Percentiles rank a stretch among this genome's conserved stretches.
phyloP scores from a whole-genome alignment of 805 yeast species.

The Candida suzukii region DNA sequence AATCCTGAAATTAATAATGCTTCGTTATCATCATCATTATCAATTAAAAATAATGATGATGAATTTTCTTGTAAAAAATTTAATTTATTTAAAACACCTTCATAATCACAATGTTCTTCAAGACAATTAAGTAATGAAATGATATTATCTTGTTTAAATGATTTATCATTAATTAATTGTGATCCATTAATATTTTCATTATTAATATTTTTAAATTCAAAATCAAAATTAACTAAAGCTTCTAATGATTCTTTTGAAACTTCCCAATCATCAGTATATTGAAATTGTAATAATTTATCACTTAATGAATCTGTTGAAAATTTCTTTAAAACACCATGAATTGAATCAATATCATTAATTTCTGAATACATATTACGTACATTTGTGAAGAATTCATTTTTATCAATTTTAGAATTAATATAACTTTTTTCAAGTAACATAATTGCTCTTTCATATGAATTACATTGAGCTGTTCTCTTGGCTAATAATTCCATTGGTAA shows the following conservation, averaged over 20 bases:
- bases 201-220: constrained; percentile 6
- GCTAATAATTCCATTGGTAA: constrained; percentile 73
- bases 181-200: neutral
- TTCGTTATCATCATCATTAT: constrained; percentile 28
- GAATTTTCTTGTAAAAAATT: constrained; percentile 24
- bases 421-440: constrained; percentile 76
- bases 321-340: constrained; percentile 75
- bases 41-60: constrained; percentile 8
- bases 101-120: constrained; percentile 70
- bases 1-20: constrained; percentile 66
- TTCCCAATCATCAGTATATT: constrained; percentile 80
- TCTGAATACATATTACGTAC: constrained; percentile 80
- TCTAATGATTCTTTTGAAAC: constrained; percentile 82
- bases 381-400: constrained; percentile 36
- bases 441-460: constrained; percentile 81
- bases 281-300: constrained; percentile 76
- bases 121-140: constrained; percentile 63
- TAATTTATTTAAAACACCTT: constrained; percentile 50
- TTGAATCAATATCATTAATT: constrained; percentile 82
- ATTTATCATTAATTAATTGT: constrained; percentile 12
- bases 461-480: constrained; percentile 71
- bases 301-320: constrained; percentile 62
- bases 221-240: constrained; percentile 41
- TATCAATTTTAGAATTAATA: constrained; percentile 29
- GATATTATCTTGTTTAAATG: constrained; percentile 28